Conservation (phyloP, 768 basidiomycete genomes). For the Agrocybe praecox region DNA sequence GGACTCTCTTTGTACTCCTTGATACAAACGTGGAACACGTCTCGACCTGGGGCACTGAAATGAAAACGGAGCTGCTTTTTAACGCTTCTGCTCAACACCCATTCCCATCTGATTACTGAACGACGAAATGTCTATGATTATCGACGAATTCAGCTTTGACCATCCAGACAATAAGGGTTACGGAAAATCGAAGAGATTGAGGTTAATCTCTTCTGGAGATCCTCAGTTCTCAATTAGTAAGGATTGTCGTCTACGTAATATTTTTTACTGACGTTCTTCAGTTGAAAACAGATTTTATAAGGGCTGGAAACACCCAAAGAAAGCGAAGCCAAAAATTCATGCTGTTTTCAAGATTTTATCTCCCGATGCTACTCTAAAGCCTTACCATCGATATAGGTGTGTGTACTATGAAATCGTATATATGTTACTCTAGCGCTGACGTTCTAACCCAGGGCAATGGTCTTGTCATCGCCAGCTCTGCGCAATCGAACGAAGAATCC, state of each 20-base stretch:
- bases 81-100: not conserved
- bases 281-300: conserved; percentile 53
- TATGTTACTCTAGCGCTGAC: not conserved
- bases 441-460: conserved; percentile 26
- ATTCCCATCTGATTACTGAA: conserved; percentile 9
- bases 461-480: conserved; percentile 24
- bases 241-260: conserved; percentile 13
- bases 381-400: conserved; percentile 51
- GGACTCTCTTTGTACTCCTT: not conserved
- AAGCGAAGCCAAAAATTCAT: conserved; percentile 48
- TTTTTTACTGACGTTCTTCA: conserved; percentile 19
- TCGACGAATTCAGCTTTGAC: conserved; percentile 45
- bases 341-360: conserved; percentile 55
- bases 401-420: conserved; percentile 1
- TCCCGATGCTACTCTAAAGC: conserved; percentile 41
- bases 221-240: conserved; percentile 42
- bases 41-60: not conserved
- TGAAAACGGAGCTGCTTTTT: not conserved
- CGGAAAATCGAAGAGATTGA: conserved; percentile 44
- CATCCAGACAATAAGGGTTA: conserved; percentile 42
- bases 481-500: conserved; percentile 23
- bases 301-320: conserved; percentile 60
- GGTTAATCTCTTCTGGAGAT: conserved; percentile 36
- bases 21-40: conserved; percentile 1
- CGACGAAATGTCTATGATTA: conserved; percentile 22